Base-by-base conservation (phyloP, 352 stramenopile species). In the Phytophthora nicotianae region DNA sequence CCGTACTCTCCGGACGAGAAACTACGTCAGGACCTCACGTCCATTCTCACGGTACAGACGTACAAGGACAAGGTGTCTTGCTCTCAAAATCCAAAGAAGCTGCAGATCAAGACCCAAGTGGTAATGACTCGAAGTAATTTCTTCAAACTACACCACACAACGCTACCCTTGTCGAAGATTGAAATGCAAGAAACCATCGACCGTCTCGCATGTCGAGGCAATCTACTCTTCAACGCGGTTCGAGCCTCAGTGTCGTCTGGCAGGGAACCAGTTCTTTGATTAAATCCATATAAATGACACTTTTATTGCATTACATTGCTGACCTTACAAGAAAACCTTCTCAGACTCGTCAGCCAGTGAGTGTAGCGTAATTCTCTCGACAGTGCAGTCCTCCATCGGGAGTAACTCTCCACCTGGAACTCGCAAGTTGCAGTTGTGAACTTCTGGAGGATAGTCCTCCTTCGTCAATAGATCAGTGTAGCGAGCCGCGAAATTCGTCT, bases 351-450 rank as follows among this genome's bases (percentile, higher is more conserved):
- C 42, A 5, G 49, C 56, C 19, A 66, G 51, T 5, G 57, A 68
- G 19, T 72, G 58, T 23, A 72, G 45, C 19, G 63, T 72, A 24
- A 80, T 77, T 19, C 60, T 73, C 16, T 87, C 75, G 35, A 84
- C 68, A 5, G 45, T 63, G 54, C 75, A 83, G 26, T 81, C 73
- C 11, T 83, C 73, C 23, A 81, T 71, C 0, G 59, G 24, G 26
- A 81, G 50, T 0, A 52, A 23, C 5, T 81, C 67, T 8, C 67
- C 62, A 1, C 29, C 48, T 17, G 59, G 50, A 2, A 79, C 23
- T 23, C 46, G 21, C 5, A 87, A 37, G 4, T 67, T 43, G 5
- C 70, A 74, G 16, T 73, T 60, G 47, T 78, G 72, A 5, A 86
- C 61, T n/a, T 74, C 49, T 4, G 38, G 40, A 0, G 71, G 62